Evolutionary conservation across 2,329 filamentous ascomycete species (phyloP).

Genomic region (Ophiocordyceps robertsii): DNA sequence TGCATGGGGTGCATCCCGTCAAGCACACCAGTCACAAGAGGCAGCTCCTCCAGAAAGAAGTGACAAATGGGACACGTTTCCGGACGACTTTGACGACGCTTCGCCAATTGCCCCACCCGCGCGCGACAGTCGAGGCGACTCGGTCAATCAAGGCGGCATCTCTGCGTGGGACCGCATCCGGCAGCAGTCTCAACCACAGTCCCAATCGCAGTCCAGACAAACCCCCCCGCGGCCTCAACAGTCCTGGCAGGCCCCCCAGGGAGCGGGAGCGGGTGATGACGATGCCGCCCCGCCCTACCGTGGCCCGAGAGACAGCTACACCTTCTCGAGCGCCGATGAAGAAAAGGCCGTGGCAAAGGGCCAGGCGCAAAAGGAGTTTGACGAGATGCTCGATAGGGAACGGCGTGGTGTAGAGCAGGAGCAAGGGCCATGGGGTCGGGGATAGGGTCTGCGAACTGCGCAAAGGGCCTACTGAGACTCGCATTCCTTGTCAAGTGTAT

Average conservation of each 20-base stretch:
- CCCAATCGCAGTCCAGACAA: slow-evolving; percentile 9
- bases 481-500: too few relatives aligned
- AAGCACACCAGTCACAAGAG: slow-evolving; percentile 3
- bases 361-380: slow-evolving; percentile 37
- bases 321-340: slow-evolving; percentile 22
- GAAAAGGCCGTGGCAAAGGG: slow-evolving; percentile 24
- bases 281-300: slow-evolving; percentile 10
- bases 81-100: slow-evolving; percentile 24
- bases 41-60: neutral
- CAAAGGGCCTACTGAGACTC: too few relatives aligned
- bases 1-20: slow-evolving; percentile 5
- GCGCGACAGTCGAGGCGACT: slow-evolving; percentile 3
- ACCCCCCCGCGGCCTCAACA: slow-evolving; percentile 7
- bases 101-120: slow-evolving; percentile 25
- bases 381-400: slow-evolving; percentile 33
- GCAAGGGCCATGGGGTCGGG: slow-evolving; percentile 11
- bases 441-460: slow-evolving; percentile 1
- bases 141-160: slow-evolving; percentile 6
- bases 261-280: slow-evolving; percentile 9
- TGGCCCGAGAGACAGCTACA: slow-evolving; percentile 14
- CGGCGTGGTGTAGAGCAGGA: slow-evolving; percentile 17
- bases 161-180: slow-evolving; percentile 33
- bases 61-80: slow-evolving; percentile 12
- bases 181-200: slow-evolving; percentile 15
- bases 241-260: slow-evolving; percentile 6